Conservation (phyloP, 768 basidiomycete genomes). For the Gautieria morchelliformis region DNA sequence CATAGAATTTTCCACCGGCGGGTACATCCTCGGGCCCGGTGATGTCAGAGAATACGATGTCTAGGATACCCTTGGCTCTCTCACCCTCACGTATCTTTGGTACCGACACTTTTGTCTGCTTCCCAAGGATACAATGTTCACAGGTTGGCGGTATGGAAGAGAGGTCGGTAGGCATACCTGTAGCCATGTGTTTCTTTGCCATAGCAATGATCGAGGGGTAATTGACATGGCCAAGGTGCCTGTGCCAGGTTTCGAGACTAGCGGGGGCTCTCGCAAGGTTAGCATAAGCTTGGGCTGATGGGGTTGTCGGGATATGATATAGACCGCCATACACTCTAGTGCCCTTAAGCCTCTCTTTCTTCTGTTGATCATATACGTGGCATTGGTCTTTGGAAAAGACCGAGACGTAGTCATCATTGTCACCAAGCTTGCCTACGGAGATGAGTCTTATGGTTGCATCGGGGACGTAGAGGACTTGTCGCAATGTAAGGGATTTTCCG, state of each 20-base stretch:
- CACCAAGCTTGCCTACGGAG: conserved; percentile 9
- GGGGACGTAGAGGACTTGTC: conserved; percentile 15
- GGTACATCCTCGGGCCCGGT: conserved; percentile 11
- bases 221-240: conserved; percentile 18
- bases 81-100: conserved; percentile 18
- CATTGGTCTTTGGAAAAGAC: no score
- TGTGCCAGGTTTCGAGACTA: conserved; percentile 17
- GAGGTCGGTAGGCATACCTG: conserved; percentile 18
- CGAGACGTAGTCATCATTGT: background rate
- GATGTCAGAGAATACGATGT: conserved; percentile 9
- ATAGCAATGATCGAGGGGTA: background rate
- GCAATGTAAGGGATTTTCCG: conserved; percentile 5
- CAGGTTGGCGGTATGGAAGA: conserved; percentile 19
- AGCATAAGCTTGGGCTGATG: no score
- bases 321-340: no score
- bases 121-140: conserved; percentile 28
- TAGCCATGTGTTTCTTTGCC: no score
- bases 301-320: background rate
- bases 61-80: no score
- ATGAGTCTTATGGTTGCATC: conserved; percentile 11
- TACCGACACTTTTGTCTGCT: conserved; percentile 25
- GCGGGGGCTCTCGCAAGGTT: no score
- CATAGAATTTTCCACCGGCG: conserved; percentile 4
- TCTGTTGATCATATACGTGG: no score
- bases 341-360: no score